Evolutionary conservation across 345 rosid genomes (phyloP), one percentile per base, ranked within the genome.

Genomic region (Raphanus sativus): DNA sequence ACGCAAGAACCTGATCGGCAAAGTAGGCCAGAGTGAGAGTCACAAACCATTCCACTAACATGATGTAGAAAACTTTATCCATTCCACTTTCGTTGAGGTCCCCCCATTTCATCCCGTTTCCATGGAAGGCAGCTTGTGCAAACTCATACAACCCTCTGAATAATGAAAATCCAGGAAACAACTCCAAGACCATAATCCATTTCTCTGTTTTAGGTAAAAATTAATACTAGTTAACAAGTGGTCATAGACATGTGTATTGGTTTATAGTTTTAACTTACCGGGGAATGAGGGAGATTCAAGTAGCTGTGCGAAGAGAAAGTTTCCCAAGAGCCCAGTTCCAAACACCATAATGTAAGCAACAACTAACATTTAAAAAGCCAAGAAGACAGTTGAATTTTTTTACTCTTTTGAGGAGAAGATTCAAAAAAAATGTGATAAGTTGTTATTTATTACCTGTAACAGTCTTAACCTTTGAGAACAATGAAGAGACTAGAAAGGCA

Each of bases 131-230:
- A 75, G 86, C 87, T 65, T 85, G 81, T 2, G 87, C 75, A 24
- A 92, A 87, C 82, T 94, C 97, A 50, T 94, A 92, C 74, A 94
- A 69, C 12, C 98, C 98, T 13, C 97, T 97, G 70, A 81, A 92
- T 21, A 94, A 71, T 40, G 97, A 65, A 71, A 94, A 94, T 40
- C 98, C 95, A n/a, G 98, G 98, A 81, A 85, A 94, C 77, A 94
- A 74, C 87, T 94, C 97, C 90, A 94, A 60, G 13, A 74, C 80
- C 45, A 82, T 74, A 71, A 92, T 75, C 90, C 89, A 83, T 12
- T 65, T 81, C 63, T 87, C 98, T 94, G 83, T 70, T 80, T 32
- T 82, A 30, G 69, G 24, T 45, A 36, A 45, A 80, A 63, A 21
- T 21, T 21, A 17, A 83, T 58, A 26, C 29, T 56, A 56, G 61